Conservation (phyloP, 192 early-diverging fungal species). For the Chytriomyces confervae region DNA sequence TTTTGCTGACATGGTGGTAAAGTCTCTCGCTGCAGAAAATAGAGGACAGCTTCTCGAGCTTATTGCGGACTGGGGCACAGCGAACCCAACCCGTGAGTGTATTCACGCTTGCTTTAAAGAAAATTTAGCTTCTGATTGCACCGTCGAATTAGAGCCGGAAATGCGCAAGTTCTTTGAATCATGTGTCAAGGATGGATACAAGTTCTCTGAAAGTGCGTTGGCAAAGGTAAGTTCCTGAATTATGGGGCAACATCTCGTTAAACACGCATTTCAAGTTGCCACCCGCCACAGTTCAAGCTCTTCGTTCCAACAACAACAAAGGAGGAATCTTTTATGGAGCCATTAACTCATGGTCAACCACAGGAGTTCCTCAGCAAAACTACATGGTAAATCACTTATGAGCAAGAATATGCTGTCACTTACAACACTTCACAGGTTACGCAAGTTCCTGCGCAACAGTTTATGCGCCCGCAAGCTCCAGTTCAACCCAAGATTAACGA, state of each 20-base stretch:
- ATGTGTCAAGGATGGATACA: conserved; percentile 3
- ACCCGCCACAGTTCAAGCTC: background rate
- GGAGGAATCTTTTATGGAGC: too few species aligned
- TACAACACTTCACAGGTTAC: too few species aligned
- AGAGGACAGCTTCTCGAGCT: conserved; percentile 35
- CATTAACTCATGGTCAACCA: too few species aligned
- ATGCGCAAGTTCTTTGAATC: background rate
- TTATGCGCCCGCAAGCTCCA: background rate
- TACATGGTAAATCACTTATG: too few species aligned
- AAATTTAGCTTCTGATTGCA: background rate
- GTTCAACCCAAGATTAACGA: background rate
- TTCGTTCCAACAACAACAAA: background rate
- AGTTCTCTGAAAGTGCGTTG: background rate
- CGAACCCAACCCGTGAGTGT: background rate
- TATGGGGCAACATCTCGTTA: too few species aligned
- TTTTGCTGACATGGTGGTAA: background rate
- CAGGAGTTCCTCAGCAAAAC: too few species aligned
- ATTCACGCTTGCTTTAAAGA: background rate
- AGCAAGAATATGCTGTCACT: too few species aligned
- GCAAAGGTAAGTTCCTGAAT: background rate
- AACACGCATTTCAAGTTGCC: background rate
- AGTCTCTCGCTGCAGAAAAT: conserved; percentile 32
- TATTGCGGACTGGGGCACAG: conserved; percentile 32
- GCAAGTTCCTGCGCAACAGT: too few species aligned
- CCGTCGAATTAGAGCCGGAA: background rate